Base-by-base conservation (phyloP, 2,329 filamentous ascomycete species). In the Aspergillus novofumigatus region DNA sequence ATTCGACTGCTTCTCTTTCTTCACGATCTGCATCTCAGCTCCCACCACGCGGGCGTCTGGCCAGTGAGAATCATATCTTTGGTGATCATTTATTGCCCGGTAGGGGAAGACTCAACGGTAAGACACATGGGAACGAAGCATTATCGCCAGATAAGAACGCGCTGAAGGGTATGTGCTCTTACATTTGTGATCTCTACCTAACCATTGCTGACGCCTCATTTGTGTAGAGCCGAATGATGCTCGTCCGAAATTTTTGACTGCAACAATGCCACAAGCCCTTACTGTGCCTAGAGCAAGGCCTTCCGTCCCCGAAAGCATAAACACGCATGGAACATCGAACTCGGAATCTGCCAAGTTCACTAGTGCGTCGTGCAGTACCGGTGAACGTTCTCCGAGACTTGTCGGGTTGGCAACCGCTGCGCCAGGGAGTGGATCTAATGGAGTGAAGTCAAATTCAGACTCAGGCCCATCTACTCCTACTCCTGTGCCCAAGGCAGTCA, bases 51-150 rank as follows among this genome's bases (percentile, higher is more conserved):
- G 21, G 21, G 3, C 21, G 21, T 47, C 20, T 26, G 44, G 21
- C 25, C 17, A 47, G 21, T 48, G 20, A 17, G 4, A 20, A 11
- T 20, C 53, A 52, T 53, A 53, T 61, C 42, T 58, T 67, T 49
- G 67, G 67, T 7, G 57, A 66, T 42, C 65, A 69, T 58, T 48
- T 65, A n/a, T 58, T 68, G 3, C 67, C 66, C 38, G 65, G 67
- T 17, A 56, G 57, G 45, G 29, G 20, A 47, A 28, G 23, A 21
- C 10, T 29, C n/a, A 20, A 41, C 11, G 28, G n/a, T 23, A 21
- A 23, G 44, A 25, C 5, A 23, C 10, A 21, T 47, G 11, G 21
- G 11, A 26, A 4, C 9, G 21, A 23, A 25, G 23, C 21, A 47
- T 14, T 23, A 17, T 47, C 23, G 42, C 3, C 42, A 23, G 42